Evolutionary conservation across 306 rosid genomes (phyloP).

Genomic region (Pyrus betulifolia): DNA sequence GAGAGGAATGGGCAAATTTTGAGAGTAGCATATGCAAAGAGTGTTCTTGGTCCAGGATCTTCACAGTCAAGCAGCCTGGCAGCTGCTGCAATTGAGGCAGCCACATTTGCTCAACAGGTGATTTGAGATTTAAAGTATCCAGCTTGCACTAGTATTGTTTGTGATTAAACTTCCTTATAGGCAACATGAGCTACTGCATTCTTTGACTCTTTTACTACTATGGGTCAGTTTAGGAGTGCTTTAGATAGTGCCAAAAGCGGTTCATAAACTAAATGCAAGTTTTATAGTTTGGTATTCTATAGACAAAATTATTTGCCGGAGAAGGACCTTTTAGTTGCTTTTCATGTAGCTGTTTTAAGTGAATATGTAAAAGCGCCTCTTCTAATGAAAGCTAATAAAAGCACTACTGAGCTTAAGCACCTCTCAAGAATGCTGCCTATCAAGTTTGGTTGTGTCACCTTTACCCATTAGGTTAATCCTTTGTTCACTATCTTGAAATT

Average conservation of each 20-base stretch:
- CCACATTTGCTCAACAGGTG: conserved; percentile 94
- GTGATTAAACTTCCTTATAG: not conserved
- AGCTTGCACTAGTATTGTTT: not conserved
- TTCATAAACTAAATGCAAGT: not conserved
- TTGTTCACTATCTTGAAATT: not conserved
- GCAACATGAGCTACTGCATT: too few relatives aligned
- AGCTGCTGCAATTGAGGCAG: conserved; percentile 99
- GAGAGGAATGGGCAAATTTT: conserved; percentile 93
- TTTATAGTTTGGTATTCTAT: not conserved
- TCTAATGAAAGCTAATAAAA: too few relatives aligned
- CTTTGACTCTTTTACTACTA: not conserved
- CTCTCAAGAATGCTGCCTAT: not conserved
- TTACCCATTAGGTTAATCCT: not conserved
- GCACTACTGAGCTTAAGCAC: not conserved
- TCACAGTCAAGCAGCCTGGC: conserved; percentile 95
- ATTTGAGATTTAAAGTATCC: not conserved
- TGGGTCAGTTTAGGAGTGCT: not conserved
- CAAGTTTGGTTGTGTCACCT: not conserved
- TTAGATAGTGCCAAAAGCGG: not conserved
- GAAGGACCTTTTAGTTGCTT: not conserved
- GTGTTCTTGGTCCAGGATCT: conserved; percentile 81
- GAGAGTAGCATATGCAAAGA: conserved; percentile 94
- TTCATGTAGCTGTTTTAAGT: not conserved
- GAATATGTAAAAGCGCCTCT: too few relatives aligned
- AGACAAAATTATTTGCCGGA: not conserved